These are phyloP conservation scores for Rhypophila decipiens DNA, from an alignment of 495 filamentous ascomycete species.

Conservation along the genomic window DNA sequence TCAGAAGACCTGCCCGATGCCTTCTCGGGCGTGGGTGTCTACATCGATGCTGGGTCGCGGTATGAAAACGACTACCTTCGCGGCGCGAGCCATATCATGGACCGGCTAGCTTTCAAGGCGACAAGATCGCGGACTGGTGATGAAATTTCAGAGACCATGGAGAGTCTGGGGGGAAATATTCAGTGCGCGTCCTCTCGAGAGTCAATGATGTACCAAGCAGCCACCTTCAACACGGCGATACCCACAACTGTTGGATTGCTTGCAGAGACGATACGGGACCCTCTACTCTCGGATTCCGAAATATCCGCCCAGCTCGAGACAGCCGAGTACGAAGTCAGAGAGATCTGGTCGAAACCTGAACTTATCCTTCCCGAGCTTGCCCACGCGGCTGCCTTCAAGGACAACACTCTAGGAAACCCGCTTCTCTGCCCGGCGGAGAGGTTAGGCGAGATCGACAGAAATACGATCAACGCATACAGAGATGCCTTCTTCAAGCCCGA, in stretches of 20 bases:
- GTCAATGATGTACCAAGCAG: slow-evolving; percentile 97
- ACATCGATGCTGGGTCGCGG: slow-evolving; percentile 91
- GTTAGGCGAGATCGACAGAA: slow-evolving; percentile 66
- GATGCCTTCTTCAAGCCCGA: slow-evolving; percentile 82
- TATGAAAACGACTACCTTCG: slow-evolving; percentile 83
- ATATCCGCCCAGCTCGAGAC: slow-evolving; percentile 80
- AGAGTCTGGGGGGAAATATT: slow-evolving; percentile 86
- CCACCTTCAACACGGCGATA: slow-evolving; percentile 93
- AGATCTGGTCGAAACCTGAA: slow-evolving; percentile 98
- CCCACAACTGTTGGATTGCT: slow-evolving; percentile 76
- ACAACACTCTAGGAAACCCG: slow-evolving; percentile 93
- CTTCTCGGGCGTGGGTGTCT: slow-evolving; percentile 93
- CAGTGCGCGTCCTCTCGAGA: slow-evolving; percentile 94
- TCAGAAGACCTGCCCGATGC: slow-evolving; percentile 93
- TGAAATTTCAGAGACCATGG: slow-evolving; percentile 79
- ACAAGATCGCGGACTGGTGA: slow-evolving; percentile 67
- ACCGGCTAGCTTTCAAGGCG: slow-evolving; percentile 94
- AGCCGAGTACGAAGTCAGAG: slow-evolving; percentile 88
- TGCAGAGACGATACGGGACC: slow-evolving; percentile 90
- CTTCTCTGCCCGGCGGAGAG: slow-evolving; percentile 85
- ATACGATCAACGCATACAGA: slow-evolving; percentile 71
- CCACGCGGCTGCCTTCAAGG: slow-evolving; percentile 89
- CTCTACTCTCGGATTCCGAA: slow-evolving; percentile 84
- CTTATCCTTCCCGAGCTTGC: slow-evolving; percentile 92
- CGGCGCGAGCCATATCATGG: slow-evolving; percentile 93